Evolutionary conservation across 164 flowering plant genomes (phyloP), one percentile per base, ranked within the genome.

Genomic region (Piper betle): DNA sequence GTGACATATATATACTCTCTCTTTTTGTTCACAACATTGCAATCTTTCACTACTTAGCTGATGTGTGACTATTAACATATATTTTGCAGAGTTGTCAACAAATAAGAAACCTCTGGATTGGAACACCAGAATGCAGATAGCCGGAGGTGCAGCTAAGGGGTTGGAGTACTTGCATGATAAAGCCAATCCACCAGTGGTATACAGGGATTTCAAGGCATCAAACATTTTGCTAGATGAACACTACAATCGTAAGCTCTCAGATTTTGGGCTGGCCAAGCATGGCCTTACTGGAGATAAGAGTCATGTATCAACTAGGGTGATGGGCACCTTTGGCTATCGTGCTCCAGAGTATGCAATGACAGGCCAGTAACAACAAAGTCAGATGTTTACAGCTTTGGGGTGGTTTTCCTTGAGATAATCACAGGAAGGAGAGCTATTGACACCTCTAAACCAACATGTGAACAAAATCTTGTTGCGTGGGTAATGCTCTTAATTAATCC

Each of bases 371-470:
- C 89, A 3, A 73, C 84, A 25, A 89, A 80, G 69, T 87, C 96
- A 0, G 96, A 89, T 64, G 88, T 89, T 3, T 89, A 89, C 70
- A 89, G 96, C 74, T 89, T 83, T 67, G 96, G 96, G 18, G 96
- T 89, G 15, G 96, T 89, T 68, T 79, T 89, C 58, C 68, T 89
- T 25, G 33, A 25, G 33, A 25, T 25, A 25, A 25, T 25, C 33
- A 25, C 33, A 25, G 33, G 33, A 25, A 25, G 33, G 33, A 25
- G 33, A 25, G 33, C 33, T 1, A 25, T 25, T 25, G 33, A 25
- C 33, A 25, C 33, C 33, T 25, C 33, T 25, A 25, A 25, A 25
- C 33, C 33, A 25, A 25, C 33, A 25, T 25, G 33, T 25, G 33
- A 25, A 25, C 33, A 25, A 25, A 25, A 25, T 25, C 33, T 25